Evolutionary conservation across 1,284 basidiomycete species (phyloP).

Genomic region (Cutaneotrichosporon arboriforme): DNA sequence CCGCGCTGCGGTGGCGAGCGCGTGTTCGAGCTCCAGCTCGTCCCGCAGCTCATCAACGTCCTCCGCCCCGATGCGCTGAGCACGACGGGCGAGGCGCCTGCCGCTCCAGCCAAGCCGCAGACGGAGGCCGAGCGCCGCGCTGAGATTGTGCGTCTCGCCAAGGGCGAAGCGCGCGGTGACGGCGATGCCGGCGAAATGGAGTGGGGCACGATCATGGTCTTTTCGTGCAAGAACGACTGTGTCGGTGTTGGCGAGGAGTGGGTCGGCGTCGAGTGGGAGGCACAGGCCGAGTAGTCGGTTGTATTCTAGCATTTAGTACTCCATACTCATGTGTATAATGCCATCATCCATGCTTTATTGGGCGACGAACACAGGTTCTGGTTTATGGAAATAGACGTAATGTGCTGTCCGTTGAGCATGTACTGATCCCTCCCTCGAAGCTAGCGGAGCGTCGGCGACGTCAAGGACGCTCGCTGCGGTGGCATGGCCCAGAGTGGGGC

Average conservation of each 20-base stretch:
- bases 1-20: constrained; percentile 34
- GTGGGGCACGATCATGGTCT: constrained; percentile 48
- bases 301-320: no score
- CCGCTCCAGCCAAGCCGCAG: constrained; percentile 2
- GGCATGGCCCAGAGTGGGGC: no score
- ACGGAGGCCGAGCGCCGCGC: constrained; percentile 40
- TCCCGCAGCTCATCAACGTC: constrained; percentile 43
- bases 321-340: no score
- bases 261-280: constrained; percentile 40
- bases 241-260: constrained; percentile 46
- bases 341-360: no score
- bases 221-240: constrained; percentile 46
- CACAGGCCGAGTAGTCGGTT: no score
- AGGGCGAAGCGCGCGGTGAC: constrained; percentile 19
- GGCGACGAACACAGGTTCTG: no score
- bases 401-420: no score
- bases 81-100: constrained; percentile 7
- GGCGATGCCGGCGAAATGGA: constrained; percentile 43
- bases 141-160: constrained; percentile 34
- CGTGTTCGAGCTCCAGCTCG: constrained; percentile 48
- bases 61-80: constrained; percentile 33
- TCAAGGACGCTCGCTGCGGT: no score
- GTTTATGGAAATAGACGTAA: no score
- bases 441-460: no score
- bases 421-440: no score